These are phyloP conservation scores for Cochlearia excelsa DNA, from an alignment of 345 rosid genomes.

Conservation along the genomic window DNA sequence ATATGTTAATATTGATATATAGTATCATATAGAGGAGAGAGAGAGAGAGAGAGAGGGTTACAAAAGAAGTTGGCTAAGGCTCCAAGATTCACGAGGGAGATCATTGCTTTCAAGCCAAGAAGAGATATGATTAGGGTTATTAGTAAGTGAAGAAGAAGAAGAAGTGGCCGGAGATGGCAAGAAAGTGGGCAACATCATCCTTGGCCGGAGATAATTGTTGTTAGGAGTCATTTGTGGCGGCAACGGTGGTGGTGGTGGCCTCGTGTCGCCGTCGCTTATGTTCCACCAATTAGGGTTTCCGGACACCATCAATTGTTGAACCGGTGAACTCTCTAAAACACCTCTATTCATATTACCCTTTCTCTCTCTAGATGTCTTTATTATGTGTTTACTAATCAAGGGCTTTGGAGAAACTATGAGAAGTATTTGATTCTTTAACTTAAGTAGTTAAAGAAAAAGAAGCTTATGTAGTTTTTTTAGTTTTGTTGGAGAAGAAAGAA, in stretches of 20 bases:
- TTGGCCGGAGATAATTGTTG: conserved; percentile 32
- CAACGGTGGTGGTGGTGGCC: conserved; percentile 51
- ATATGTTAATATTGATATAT: too few species aligned
- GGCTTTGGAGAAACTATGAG: conserved; percentile 54
- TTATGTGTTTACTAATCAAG: conserved; percentile 43
- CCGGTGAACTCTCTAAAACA: conserved; percentile 71
- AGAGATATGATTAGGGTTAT: conserved; percentile 44
- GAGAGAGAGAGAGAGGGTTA: conserved; percentile 36
- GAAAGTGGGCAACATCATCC: conserved; percentile 47
- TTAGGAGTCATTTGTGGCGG: conserved; percentile 35
- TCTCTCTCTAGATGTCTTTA: conserved; percentile 24
- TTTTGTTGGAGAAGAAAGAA: conserved; percentile 26
- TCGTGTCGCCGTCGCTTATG: conserved; percentile 54
- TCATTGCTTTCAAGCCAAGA: conserved; percentile 64
- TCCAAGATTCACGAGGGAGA: conserved; percentile 75
- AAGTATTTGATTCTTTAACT: conserved; percentile 39
- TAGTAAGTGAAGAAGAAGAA: conserved; percentile 46
- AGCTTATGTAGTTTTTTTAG: too few species aligned
- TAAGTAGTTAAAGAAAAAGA: too few species aligned
- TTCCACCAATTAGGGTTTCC: conserved; percentile 91
- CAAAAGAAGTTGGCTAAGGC: conserved; percentile 71
- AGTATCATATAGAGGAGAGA: conserved; percentile 3
- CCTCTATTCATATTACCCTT: conserved; percentile 84
- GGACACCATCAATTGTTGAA: conserved; percentile 73
- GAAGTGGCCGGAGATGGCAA: conserved; percentile 46